phyloP scores from a whole-genome alignment of 345 rosid genomes.

The Jatropha curcas region DNA sequence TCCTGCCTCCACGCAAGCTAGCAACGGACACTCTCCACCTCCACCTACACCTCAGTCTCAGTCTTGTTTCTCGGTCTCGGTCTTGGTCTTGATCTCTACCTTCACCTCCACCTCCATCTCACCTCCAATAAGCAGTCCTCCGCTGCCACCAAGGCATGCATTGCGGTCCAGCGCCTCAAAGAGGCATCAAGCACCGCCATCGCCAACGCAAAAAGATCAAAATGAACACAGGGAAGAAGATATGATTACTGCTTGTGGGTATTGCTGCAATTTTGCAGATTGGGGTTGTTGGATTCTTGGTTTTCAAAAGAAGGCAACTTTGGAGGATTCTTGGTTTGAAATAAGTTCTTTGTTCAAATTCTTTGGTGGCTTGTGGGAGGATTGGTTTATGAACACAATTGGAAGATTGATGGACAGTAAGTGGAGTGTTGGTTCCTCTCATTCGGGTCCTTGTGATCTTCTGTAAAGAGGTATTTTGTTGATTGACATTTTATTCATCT shows the following conservation, averaged over 20 bases:
- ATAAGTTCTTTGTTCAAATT: constrained; percentile 30
- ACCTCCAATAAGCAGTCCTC: constrained; percentile 5
- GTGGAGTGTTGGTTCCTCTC: constrained; percentile 2
- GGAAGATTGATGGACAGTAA: constrained; percentile 13
- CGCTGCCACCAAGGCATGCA: constrained; percentile 13
- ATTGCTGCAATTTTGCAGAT: constrained; percentile 65
- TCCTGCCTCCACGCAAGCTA: no score
- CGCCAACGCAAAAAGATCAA: constrained; percentile 2
- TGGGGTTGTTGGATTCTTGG: constrained; percentile 69
- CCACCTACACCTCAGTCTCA: constrained; percentile 6
- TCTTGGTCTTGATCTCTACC: no score
- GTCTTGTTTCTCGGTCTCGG: no score
- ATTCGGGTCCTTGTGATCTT: constrained; percentile 17
- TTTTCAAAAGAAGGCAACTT: constrained; percentile 70
- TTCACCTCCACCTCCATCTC: constrained; percentile 18
- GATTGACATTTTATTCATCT: constrained; percentile 17
- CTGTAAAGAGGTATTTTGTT: constrained; percentile 45
- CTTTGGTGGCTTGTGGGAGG: constrained; percentile 4
- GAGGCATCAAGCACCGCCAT: background rate
- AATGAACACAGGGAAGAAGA: constrained; percentile 67
- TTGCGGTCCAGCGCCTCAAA: background rate
- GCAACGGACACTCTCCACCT: no score
- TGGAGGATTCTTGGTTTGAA: constrained; percentile 36
- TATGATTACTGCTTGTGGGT: constrained; percentile 74
- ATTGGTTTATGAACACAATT: constrained; percentile 6